Base-by-base conservation (phyloP, 2,329 filamentous ascomycete genomes). In the Aspergillus sp. region DNA sequence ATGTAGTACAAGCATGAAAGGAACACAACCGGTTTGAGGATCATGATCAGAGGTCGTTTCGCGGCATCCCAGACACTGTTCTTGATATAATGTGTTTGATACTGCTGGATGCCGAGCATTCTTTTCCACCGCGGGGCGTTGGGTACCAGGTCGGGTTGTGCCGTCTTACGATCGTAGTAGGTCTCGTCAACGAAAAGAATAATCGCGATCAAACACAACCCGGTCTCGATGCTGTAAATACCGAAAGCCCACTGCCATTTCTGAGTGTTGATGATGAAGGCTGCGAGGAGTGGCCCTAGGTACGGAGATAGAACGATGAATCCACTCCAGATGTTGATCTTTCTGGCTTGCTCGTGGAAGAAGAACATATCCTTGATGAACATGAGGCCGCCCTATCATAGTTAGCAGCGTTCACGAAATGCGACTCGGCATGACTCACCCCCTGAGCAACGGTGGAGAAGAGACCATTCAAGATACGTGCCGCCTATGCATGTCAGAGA, bases 381-480 rank as follows among this genome's bases (percentile, higher is more conserved):
- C 69, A 75, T 74, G 29, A 77, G 64, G 2, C 73, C 74, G 36
- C 70, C 70, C 55, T 68, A 43, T 16, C 19, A 32, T 9, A 6
- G 41, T 55, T 38, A 53, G 45, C 19, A 47, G 31, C 4, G 16
- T 44, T 1, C 10, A 16, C 7, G 10, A 2, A 31, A 25, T 23
- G 29, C n/a, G 16, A 34, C 16, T 38, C 38, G 5, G 20, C 16
- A 5, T 7, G n/a, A 57, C 67, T 50, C 55, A 68, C 68, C 1
- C 66, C 71, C 58, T 77, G 73, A 0, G 70, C 65, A 3, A 74
- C 72, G 4, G 68, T 75, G 7, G 66, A 71, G 60, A 76, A 76
- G 63, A 77, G 73, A 6, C 75, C 76, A 47, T 77, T 76, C 5
- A 78, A 59, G 21, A 76, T 74, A 1, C 76, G 68, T 0, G 71